Conservation (phyloP, 2,329 filamentous ascomycete genomes). For the Aspergillus neotritici region DNA sequence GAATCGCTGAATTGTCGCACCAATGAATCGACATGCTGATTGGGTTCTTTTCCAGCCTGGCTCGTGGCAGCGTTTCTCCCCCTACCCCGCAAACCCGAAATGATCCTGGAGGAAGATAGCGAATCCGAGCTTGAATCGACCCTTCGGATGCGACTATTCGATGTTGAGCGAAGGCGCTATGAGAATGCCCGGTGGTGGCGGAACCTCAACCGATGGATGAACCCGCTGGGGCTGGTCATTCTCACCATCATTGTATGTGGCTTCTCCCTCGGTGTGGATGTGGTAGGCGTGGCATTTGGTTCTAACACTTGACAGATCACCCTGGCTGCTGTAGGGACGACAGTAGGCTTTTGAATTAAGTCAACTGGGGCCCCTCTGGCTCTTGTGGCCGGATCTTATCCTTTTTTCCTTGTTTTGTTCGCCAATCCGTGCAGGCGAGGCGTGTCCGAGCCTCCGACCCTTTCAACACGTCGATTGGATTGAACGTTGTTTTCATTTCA, state of each 20-base stretch:
- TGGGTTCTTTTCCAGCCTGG: conserved; percentile 54
- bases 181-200: conserved; percentile 62
- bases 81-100: conserved; percentile 54
- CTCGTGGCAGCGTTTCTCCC: conserved; percentile 72
- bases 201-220: conserved; percentile 58
- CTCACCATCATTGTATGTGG: conserved; percentile 50
- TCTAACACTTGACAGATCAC: conserved; percentile 21
- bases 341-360: conserved; percentile 25
- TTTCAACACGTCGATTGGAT: conserved; percentile 4
- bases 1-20: conserved; percentile 46
- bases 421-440: conserved; percentile 6
- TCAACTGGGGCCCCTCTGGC: too few species aligned
- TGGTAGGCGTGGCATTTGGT: too few species aligned
- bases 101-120: conserved; percentile 48
- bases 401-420: too few species aligned
- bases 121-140: conserved; percentile 38
- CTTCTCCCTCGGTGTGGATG: neutral
- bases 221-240: conserved; percentile 51
- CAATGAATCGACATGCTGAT: neutral
- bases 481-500: conserved; percentile 5
- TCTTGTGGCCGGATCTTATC: too few species aligned
- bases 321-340: conserved; percentile 29
- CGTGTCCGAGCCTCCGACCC: neutral
- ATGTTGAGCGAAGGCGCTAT: conserved; percentile 45
- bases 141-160: conserved; percentile 40